A percentile compares a stretch with the other conserved stretches of the same genome.
These are phyloP conservation scores for Yarrowia sp. DNA, from an alignment of 805 yeast species.

Conservation along the genomic window DNA sequence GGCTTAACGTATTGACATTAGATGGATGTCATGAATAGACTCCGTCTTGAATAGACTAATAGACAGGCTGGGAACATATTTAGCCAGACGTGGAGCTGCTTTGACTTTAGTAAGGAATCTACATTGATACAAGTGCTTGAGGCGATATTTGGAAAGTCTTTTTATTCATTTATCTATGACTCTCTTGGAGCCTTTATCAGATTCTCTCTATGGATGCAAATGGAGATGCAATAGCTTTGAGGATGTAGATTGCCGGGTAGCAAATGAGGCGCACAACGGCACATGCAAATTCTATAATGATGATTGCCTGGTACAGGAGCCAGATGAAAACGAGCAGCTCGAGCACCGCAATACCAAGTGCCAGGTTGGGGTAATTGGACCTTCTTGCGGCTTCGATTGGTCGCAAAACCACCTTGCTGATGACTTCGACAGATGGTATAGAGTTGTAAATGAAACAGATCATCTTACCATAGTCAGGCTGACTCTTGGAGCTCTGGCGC, in stretches of 20 bases:
- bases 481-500: not conserved
- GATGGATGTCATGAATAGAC: not conserved
- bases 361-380: not conserved
- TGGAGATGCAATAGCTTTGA: not conserved
- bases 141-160: too few species aligned
- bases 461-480: not conserved
- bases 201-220: not conserved
- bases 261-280: conserved; percentile 29
- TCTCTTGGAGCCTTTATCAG: not conserved
- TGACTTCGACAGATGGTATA: not conserved
- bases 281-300: conserved; percentile 28
- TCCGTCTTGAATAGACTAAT: not conserved
- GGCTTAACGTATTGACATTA: not conserved
- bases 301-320: conserved; percentile 27
- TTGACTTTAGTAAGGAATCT: not conserved
- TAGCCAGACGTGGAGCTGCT: too few species aligned
- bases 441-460: not conserved
- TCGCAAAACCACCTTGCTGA: not conserved
- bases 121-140: too few species aligned
- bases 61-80: not conserved
- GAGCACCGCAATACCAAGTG: not conserved
- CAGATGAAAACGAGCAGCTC: conserved; percentile 28
- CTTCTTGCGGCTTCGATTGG: not conserved
- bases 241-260: conserved; percentile 30
- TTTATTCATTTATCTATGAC: not conserved